Evolutionary conservation across 75 land plant genomes (phyloP).

Genomic region (Pinus albicaulis): DNA sequence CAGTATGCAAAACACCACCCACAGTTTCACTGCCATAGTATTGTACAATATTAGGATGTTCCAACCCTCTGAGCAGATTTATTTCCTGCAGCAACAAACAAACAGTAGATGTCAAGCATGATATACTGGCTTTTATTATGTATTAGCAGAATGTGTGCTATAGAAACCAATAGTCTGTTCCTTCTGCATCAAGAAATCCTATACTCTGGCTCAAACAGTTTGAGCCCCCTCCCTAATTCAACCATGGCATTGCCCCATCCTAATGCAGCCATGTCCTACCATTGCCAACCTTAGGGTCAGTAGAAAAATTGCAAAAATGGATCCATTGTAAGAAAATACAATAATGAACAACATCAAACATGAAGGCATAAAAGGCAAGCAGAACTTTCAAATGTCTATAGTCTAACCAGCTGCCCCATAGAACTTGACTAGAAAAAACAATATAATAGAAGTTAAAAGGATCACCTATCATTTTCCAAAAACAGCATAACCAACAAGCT

Average conservation of each 20-base stretch:
- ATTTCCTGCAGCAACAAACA: conserved; percentile 59
- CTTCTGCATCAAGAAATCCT: conserved; percentile 1
- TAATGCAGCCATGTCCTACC: neutral
- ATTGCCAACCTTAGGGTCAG: neutral
- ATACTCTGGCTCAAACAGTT: neutral
- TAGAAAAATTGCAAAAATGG: neutral
- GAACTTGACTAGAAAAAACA: no score
- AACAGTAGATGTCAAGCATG: neutral
- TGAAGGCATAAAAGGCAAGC: neutral
- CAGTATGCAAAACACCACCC: conserved; percentile 10
- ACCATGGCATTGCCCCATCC: neutral
- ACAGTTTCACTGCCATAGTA: conserved; percentile 86
- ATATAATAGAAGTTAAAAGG: neutral
- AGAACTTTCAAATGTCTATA: neutral
- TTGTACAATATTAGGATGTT: conserved; percentile 87
- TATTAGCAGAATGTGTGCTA: neutral
- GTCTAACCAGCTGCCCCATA: neutral
- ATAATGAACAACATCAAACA: no score
- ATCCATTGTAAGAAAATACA: neutral
- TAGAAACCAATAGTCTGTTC: neutral
- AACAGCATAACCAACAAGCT: neutral
- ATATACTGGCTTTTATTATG: neutral
- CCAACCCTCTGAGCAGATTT: conserved; percentile 58
- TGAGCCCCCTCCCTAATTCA: neutral
- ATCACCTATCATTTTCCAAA: neutral